Base-by-base conservation (phyloP, 2,329 filamentous ascomycete genomes). In the Diaporthe sp. region DNA sequence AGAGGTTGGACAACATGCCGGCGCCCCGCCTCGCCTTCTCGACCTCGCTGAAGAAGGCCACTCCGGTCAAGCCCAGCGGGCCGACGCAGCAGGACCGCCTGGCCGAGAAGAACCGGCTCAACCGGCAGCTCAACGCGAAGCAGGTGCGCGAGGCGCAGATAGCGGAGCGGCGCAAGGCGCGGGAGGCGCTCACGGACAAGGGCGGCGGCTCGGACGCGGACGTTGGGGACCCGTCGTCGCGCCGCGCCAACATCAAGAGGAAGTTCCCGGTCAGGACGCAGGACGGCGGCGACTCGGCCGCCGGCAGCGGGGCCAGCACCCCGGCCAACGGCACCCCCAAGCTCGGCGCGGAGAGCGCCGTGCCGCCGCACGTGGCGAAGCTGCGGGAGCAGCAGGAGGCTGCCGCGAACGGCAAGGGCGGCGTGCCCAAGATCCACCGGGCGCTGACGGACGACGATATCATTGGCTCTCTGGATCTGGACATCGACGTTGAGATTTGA, bases 361-460 rank as follows among this genome's bases (percentile, higher is more conserved):
- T 82, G 51, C 86, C 89, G 75, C 86, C 89, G 53, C 88, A 91
- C 76, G 81, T 91, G 71, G 87, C 86, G 72, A 91, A 87, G 84
- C 83, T 89, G 78, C 71, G 71, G 39, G 58, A 73, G 49, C 71
- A 73, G 65, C 88, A 88, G 81, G 87, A 88, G 83, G 87, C 87
- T 79, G 86, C 86, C 77, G 84, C 84, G 75, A 81, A 81, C 77
- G 88, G 92, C 79, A 91, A 90, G 84, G 91, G 90, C 80, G 89
- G 89, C 17, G 84, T 92, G 76, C 89, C 91, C 4, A 92, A 92
- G 17, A 94, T 95, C 67, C 94, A 96, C 81, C 92, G 94, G 85
- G 92, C 93, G 42, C 90, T 95, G 74, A 93, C 94, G 87, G 96
- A 98, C 77, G 97, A 98, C 81, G 97, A 98, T 81, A 94, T 98